Conservation (phyloP, 306 rosid species). For the Cyclanthera cordifolia region DNA sequence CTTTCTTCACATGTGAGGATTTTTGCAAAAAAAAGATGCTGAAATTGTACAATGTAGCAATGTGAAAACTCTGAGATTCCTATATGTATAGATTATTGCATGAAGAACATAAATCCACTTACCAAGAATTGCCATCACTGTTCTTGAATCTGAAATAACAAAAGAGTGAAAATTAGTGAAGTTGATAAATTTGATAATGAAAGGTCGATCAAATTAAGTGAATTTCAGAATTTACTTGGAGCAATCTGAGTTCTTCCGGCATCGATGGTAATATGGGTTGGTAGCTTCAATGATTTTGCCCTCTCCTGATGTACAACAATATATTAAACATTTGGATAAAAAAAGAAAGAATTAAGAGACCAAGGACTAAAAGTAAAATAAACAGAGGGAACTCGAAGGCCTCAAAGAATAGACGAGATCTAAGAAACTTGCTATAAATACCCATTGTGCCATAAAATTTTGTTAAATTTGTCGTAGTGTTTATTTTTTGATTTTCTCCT, state of each 20-base stretch:
- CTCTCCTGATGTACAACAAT: constrained; percentile 39
- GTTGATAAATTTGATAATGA: not conserved
- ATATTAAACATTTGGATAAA: not conserved
- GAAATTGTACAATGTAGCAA: not conserved
- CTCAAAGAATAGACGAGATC: not conserved
- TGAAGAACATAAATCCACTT: constrained; percentile 19
- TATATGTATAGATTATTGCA: not conserved
- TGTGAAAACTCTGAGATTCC: not conserved
- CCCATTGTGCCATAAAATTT: too few species aligned
- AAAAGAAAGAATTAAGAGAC: not conserved
- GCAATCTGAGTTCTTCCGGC: constrained; percentile 98
- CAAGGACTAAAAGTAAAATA: not conserved
- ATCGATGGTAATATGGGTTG: constrained; percentile 82
- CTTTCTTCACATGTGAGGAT: too few species aligned
- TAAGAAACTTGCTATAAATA: too few species aligned
- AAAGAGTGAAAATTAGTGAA: not conserved
- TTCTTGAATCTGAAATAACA: constrained; percentile 67
- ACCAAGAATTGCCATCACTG: constrained; percentile 97
- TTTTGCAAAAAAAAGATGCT: not conserved
- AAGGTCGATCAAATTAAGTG: not conserved
- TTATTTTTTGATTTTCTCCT: too few species aligned
- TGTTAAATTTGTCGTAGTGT: too few species aligned
- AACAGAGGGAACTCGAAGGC: not conserved
- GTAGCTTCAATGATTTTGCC: constrained; percentile 69
- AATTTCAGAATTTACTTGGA: constrained; percentile 52